These are phyloP conservation scores for Zizania latifolia DNA, from an alignment of 176 grass and related monocot species.

Conservation along the genomic window DNA sequence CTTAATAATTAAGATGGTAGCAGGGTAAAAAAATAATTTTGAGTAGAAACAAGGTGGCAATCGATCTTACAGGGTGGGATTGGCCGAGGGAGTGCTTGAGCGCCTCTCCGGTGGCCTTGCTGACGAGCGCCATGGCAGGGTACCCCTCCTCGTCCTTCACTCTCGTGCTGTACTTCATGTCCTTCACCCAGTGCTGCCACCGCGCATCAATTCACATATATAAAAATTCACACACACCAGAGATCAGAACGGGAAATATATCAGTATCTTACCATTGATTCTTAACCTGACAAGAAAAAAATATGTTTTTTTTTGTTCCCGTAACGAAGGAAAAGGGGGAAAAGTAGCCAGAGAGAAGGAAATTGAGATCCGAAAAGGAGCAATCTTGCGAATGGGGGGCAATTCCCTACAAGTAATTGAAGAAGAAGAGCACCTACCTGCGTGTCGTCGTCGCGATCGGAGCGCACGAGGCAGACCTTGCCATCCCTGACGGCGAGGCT, in stretches of 20 bases:
- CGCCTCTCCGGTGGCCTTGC: constrained; percentile 71
- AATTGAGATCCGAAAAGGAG: too few species aligned
- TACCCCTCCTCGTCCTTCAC: constrained; percentile 82
- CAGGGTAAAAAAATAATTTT: too few species aligned
- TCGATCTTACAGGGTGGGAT: constrained; percentile 55
- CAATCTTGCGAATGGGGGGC: background rate
- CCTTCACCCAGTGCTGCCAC: constrained; percentile 94
- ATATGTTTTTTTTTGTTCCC: background rate
- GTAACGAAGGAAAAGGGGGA: too few species aligned
- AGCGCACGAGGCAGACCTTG: constrained; percentile 40
- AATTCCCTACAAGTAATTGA: too few species aligned
- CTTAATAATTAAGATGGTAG: background rate
- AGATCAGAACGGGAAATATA: background rate
- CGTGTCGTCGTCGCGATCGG: constrained; percentile 37
- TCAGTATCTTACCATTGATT: too few species aligned
- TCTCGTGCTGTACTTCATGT: constrained; percentile 74
- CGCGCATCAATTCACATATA: background rate
- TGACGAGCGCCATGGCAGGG: constrained; percentile 63
- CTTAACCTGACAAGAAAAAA: background rate
- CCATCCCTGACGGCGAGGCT: constrained; percentile 53
- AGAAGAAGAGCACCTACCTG: constrained; percentile 28
- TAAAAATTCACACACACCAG: too few species aligned
- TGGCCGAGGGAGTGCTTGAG: constrained; percentile 76
- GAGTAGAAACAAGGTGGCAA: too few species aligned
- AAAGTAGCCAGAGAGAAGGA: too few species aligned